Conservation (phyloP, 2,329 filamentous ascomycete genomes). For the Botrytis elliptica region DNA sequence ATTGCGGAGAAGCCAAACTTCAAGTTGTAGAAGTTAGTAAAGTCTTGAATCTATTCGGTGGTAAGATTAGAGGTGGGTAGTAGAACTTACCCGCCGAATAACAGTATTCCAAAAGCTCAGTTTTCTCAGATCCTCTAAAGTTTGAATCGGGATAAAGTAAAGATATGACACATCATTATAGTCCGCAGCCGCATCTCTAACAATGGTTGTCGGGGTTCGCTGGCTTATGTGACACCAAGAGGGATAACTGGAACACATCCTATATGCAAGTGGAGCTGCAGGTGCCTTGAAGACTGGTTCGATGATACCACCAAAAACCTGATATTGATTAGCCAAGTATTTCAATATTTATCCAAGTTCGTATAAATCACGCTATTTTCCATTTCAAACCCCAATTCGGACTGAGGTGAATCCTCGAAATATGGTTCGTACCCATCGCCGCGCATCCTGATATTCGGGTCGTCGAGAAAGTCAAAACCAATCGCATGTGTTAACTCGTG, state of each 20-base stretch:
- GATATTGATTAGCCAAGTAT: background rate
- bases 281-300: background rate
- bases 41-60: background rate
- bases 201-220: background rate
- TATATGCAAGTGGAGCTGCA: slow-evolving; percentile 13
- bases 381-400: slow-evolving; percentile 15
- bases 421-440: background rate
- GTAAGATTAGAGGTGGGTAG: background rate
- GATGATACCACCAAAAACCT: slow-evolving; percentile 17
- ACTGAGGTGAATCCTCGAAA: slow-evolving; percentile 8
- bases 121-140: slow-evolving; percentile 6
- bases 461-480: background rate
- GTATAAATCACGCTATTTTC: slow-evolving; percentile 8
- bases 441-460: background rate
- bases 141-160: slow-evolving; percentile 15
- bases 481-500: slow-evolving; percentile 13
- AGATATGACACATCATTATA: background rate
- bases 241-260: background rate
- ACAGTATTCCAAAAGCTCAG: slow-evolving; percentile 8
- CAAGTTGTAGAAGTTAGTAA: background rate
- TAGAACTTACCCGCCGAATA: slow-evolving; percentile 4
- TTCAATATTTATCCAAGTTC: background rate
- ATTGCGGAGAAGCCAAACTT: slow-evolving; percentile 5
- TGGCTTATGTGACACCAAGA: background rate
- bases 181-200: background rate